Percentiles rank a stretch among this genome's conserved stretches.
Conservation (phyloP, 495 filamentous ascomycete genomes). For the Penicillium canescens region DNA sequence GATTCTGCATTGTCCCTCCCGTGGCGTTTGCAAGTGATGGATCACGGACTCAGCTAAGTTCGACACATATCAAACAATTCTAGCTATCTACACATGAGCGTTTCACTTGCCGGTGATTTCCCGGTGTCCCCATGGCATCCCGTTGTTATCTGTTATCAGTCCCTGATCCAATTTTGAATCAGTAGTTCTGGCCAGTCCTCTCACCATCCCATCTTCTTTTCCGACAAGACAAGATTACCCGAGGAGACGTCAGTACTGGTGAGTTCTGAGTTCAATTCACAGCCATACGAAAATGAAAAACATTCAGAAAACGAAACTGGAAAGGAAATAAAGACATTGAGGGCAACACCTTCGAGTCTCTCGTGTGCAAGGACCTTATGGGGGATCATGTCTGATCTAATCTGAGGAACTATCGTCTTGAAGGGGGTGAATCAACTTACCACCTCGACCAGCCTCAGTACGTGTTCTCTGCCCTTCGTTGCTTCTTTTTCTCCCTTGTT, state of each 20-base stretch:
- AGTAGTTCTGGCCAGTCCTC: conserved; percentile 35
- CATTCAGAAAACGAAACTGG: background rate
- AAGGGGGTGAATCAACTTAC: background rate
- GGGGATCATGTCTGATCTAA: background rate
- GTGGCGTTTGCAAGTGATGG: conserved; percentile 9
- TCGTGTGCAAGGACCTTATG: conserved; percentile 5
- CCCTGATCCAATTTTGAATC: conserved; percentile 29
- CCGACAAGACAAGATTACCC: background rate
- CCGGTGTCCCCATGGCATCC: too few relatives aligned
- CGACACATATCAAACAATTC: conserved; percentile 37
- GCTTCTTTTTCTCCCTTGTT: background rate
- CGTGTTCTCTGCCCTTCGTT: conserved; percentile 13
- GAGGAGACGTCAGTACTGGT: conserved; percentile 2
- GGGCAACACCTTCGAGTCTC: background rate
- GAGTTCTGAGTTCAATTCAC: background rate
- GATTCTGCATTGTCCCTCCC: conserved; percentile 1
- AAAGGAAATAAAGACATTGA: background rate
- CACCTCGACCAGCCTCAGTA: conserved; percentile 14
- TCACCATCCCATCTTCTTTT: background rate
- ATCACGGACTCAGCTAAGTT: conserved; percentile 46
- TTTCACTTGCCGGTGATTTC: conserved; percentile 14
- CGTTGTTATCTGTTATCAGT: conserved; percentile 25
- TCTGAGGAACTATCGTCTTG: background rate
- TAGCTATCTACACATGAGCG: conserved; percentile 32
- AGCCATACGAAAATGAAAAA: background rate